Evolutionary conservation across 805 yeast species (phyloP), one percentile per base, ranked within the genome.

Genomic region (Nakazawaea siamensis): DNA sequence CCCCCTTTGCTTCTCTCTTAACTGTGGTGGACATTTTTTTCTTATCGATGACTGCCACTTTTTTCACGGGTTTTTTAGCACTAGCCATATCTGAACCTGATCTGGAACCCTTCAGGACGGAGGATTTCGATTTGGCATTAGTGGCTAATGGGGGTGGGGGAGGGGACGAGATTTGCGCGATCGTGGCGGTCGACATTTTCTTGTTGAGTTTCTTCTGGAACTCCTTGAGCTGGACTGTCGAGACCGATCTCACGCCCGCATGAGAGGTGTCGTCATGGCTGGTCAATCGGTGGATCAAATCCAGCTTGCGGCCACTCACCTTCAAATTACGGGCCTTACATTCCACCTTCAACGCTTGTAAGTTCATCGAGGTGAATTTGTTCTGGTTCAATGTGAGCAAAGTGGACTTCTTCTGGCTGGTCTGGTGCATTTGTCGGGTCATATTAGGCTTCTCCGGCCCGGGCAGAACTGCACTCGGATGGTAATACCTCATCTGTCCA

Each of bases 241-340:
- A 34, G 12, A 49, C 11, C 17, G 21, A 21, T 30, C 31, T 19
- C n/a, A 20, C 4, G 6, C 15, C 27, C 14, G 23, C 11, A 31
- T 16, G 17, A 4, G 18, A 24, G 7, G 36, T 14, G 4, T 18
- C 28, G 13, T 43, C 46, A 29, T 13, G 15, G 24, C 43, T 43
- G 7, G 45, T 33, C 28, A 60, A 39, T 43, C 64, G 47, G 38
- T 58, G 61, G 18, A 77, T 62, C 17, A 79, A 55, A 20, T 79
- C 84, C 8, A 66, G 52, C 47, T 79, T 79, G 33, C 64, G 64
- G 11, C 87, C 87, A n/a, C 73, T 57, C 0, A 76, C 68, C 45
- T 69, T 73, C 40, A 79, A 52, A 0, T 83, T 82, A 41, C 79
- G 65, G 38, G 57, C 59, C 38, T 70, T 69, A 50, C 84, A 76